Base-by-base conservation (phyloP, 176 grass and related monocot genomes). In the Ensete glaucum region DNA sequence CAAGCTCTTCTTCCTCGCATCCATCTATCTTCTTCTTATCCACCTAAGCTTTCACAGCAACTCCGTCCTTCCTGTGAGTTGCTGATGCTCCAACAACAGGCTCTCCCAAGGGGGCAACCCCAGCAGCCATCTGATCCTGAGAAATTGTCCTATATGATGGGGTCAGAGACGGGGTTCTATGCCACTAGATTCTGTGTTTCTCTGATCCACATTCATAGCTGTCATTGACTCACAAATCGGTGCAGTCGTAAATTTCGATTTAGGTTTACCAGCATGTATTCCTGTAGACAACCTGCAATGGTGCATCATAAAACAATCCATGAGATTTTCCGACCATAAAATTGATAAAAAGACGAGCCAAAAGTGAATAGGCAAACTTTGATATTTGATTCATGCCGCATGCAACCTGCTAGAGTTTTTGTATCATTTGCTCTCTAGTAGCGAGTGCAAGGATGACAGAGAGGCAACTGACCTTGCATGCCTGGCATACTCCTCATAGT, bases 1-100 rank as follows among this genome's bases (percentile, higher is more conserved):
- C 84, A 91, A 73, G 80, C 90, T 89, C 76, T 89, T 98, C 90
- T 94, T 94, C 81, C 90, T 87, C 9, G 88, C 90, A 75, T 98
- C 95, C 15, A 81, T 84, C 82, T 80, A 81, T 84, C 82, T 80
- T 98, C 86, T 87, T 97, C 82, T 91, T 98, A 78, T 98, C 95
- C 0, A 77, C 65, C 17, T 83, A 59, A 66, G 22, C 25, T 80
- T 89, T 94, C 3, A 24, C 66, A 11, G 75, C 76, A 12, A 50
- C 53, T 24, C 65, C 81, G 21, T 82, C 83, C 82, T 96, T 96
- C 76, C 60, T 87, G 29, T 71, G 80, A 21, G 22, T 52, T 17
- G 54, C 50, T 0, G 90, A 87, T 79, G 84, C 58, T 22, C 88
- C 90, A 43, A 72, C 10, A 48, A 56, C 26, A 80, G 81, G 62